Evolutionary conservation across 202 grass and related monocot genomes (phyloP), one percentile per base, ranked within the genome.

Genomic region (Musa balbisiana): DNA sequence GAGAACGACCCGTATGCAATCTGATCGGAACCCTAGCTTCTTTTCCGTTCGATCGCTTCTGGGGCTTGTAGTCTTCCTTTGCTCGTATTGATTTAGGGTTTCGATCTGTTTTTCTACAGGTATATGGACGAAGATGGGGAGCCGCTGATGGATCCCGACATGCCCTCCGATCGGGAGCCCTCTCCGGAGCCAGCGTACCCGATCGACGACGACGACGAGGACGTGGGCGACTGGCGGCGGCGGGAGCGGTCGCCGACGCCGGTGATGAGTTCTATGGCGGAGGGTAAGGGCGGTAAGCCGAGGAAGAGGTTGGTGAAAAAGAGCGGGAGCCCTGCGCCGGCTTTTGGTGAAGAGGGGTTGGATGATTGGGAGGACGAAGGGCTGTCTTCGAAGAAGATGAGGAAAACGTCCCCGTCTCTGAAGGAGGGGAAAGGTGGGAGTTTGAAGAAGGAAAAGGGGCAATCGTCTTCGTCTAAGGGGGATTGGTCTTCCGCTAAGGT

Each of bases 261-360:
- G 25, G 94, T 89, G 64, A 83, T 91, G 53, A 82, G 78, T 21
- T 64, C 63, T 60, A 73, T 53, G 80, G 74, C 22, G 80, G 80
- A 52, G 75, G 62, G 33, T 87, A 84, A 74, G 72, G 14, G 52
- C 0, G 87, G 88, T 53, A 87, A 81, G 78, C 83, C 91, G 19
- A 87, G 87, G 71, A 98, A 98, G 82, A 85, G 94, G 29, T 74
- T 93, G 17, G 85, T 98, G 2, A 97, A 97, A 79, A 98, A 93
- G 76, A 70, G 9, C 8, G 67, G 67, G 10, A 51, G 1, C 67
- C 25, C 43, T 15, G 49, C 52, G 22, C 11, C 12, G 14, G 52
- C 13, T 11, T 55, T 74, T 56, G 72, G 27, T 24, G 72, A 74
- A 26, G 52, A 74, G 1, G 52, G 72, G 14, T 74, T 74, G 23